phyloP scores from a whole-genome alignment of 2,329 filamentous ascomycete species.

The Orbilia javanica region DNA sequence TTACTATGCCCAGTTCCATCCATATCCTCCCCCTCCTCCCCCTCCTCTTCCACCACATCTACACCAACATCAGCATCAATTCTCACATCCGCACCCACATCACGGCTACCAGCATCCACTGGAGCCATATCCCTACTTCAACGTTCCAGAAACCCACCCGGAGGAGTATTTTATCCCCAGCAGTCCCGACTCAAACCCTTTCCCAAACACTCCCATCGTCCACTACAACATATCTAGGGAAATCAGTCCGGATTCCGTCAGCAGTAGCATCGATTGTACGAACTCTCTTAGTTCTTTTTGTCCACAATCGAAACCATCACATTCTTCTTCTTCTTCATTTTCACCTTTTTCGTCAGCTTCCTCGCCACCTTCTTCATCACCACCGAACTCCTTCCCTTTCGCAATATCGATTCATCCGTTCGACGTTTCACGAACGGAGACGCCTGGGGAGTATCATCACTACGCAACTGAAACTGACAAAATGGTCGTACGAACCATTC shows the following conservation, averaged over 20 bases:
- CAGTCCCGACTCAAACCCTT: slow-evolving; percentile 16
- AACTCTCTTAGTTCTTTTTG: not conserved
- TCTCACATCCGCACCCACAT: not conserved
- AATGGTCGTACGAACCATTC: slow-evolving; percentile 46
- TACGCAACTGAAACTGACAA: not conserved
- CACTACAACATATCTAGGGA: slow-evolving; percentile 40
- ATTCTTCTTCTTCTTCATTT: not conserved
- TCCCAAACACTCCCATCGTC: not conserved
- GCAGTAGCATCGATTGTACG: not conserved
- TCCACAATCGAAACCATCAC: too few relatives aligned
- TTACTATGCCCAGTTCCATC: slow-evolving; percentile 27
- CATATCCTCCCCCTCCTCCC: slow-evolving; percentile 5
- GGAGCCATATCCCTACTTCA: slow-evolving; percentile 27
- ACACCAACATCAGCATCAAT: not conserved
- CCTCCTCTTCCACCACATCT: not conserved
- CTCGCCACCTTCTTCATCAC: not conserved
- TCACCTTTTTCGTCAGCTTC: slow-evolving; percentile 6
- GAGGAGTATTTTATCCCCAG: slow-evolving; percentile 24
- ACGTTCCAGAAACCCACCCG: slow-evolving; percentile 37
- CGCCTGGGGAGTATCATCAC: slow-evolving; percentile 10
- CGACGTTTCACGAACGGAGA: slow-evolving; percentile 34
- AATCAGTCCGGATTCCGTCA: slow-evolving; percentile 13
- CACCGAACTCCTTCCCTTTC: slow-evolving; percentile 24
- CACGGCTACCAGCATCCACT: slow-evolving; percentile 16
- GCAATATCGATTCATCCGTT: slow-evolving; percentile 22